Conservation (phyloP, 139 green algal genomes). For the Asterochloris sp. region DNA sequence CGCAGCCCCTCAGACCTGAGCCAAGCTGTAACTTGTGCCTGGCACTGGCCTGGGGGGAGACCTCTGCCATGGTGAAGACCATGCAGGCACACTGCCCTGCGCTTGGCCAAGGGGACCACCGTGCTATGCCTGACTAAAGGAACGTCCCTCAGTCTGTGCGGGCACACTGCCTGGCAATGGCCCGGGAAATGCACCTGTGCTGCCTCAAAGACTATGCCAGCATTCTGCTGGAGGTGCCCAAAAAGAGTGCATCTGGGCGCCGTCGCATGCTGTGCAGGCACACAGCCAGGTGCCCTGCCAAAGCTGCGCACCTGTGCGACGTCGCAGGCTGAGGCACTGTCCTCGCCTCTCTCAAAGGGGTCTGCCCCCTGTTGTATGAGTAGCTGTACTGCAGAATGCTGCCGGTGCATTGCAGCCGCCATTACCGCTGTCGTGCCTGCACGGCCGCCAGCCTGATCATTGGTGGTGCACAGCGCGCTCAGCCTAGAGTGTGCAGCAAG, state of each 20-base stretch:
- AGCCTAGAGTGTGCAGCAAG: neutral
- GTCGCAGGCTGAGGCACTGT: neutral
- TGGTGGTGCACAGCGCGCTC: neutral
- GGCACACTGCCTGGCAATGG: no score
- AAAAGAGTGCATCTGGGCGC: neutral
- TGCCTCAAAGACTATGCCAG: neutral
- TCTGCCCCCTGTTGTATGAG: neutral
- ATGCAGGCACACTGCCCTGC: no score
- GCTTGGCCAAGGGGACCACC: no score
- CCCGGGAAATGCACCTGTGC: neutral
- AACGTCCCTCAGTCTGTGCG: no score
- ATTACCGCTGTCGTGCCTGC: conserved; percentile 5
- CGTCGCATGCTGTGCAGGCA: no score
- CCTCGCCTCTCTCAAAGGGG: neutral
- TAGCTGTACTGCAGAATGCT: conserved; percentile 1
- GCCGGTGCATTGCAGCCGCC: conserved; percentile 6
- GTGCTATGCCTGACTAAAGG: no score
- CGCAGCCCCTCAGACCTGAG: no score
- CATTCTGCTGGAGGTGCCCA: neutral
- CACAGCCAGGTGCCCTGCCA: no score
- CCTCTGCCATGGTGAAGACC: no score
- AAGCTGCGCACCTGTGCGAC: neutral
- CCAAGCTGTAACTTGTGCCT: no score
- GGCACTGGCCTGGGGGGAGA: no score
- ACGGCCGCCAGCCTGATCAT: neutral